Evolutionary conservation across 23 red algal species (phyloP), one percentile per base, ranked within the genome.

Genomic region (Gracilaria vermiculophylla): DNA sequence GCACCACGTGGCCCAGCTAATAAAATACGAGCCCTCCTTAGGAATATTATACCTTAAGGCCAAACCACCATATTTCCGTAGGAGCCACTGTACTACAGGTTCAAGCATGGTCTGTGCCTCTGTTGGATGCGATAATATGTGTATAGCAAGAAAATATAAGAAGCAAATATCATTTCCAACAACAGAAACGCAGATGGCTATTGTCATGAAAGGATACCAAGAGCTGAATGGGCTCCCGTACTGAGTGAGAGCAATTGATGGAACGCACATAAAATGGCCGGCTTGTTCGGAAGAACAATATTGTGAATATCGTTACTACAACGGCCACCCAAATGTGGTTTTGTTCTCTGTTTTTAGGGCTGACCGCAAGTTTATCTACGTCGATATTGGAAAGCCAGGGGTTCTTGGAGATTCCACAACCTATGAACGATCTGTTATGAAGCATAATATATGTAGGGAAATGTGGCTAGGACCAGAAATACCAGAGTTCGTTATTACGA

Each of bases 271-370:
- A 32, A 77, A 53, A 23, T 77, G 72, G 72, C 36, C 29, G 14
- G 43, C 48, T 3, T 77, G 72, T 52, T 40, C 72, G 20, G 37
- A 77, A 35, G 42, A 77, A 3, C 72, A 77, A 53, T 52, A 49
- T 14, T 77, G 2, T 52, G 72, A 77, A 21, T 77, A 77, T 21
- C 40, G 7, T n/a, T 77, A 40, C n/a, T 77, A 77, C 72, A 77
- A 77, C 5, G 72, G 72, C 2, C 21, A 77, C n/a, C 2, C 72
- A 36, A 51, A 3, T 17, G 50, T 77, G 2, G 72, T 77, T 3
- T 2, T 77, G 21, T 77, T 77, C n/a, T 32, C 72, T 3, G 72
- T 77, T 14, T 6, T 25, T 12, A 76, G 23, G 7, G 70, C 11
- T 6, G 42, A 76, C n/a, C 12, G 70, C 44, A 36, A 10, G 21